A percentile compares a stretch with the other conserved stretches of the same genome.
These are phyloP conservation scores for Pythium aristosporum DNA, from an alignment of 352 stramenopile species.

Conservation along the genomic window DNA sequence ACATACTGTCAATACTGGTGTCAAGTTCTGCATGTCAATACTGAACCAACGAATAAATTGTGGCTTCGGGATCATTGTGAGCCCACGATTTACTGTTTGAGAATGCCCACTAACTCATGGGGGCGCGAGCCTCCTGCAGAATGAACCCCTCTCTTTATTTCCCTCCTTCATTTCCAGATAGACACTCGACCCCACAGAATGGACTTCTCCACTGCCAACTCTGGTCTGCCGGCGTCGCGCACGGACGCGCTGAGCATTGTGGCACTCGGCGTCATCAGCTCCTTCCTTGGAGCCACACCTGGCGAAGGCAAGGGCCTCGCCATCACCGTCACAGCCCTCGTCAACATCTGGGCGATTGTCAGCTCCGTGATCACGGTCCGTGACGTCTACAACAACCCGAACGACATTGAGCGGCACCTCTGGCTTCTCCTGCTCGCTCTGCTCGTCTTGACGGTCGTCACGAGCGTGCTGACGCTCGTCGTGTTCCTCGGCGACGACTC, in stretches of 20 bases:
- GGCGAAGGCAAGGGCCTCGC: background rate
- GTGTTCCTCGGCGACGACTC: background rate
- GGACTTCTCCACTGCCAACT: too few species aligned
- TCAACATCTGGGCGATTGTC: slow-evolving; percentile 3
- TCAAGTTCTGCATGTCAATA: too few species aligned
- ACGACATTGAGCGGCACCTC: background rate
- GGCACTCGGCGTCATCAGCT: background rate
- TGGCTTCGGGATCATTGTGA: too few species aligned
- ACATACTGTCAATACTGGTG: too few species aligned
- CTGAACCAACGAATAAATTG: too few species aligned
- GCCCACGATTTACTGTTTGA: too few species aligned
- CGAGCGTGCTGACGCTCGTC: background rate
- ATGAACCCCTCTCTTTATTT: too few species aligned
- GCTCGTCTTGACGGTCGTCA: background rate
- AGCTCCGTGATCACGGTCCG: slow-evolving; percentile 5
- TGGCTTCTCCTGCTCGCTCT: slow-evolving; percentile 1
- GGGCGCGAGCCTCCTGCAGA: too few species aligned
- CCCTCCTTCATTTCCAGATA: too few species aligned
- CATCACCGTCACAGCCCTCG: background rate
- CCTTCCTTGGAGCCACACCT: background rate
- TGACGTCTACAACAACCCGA: background rate
- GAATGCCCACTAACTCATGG: too few species aligned
- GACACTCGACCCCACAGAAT: too few species aligned
- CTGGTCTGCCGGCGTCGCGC: background rate
- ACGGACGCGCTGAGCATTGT: slow-evolving; percentile 9